Evolutionary conservation across 139 green algal genomes (phyloP).

Genomic region (Tetradesmus lagerheimii): DNA sequence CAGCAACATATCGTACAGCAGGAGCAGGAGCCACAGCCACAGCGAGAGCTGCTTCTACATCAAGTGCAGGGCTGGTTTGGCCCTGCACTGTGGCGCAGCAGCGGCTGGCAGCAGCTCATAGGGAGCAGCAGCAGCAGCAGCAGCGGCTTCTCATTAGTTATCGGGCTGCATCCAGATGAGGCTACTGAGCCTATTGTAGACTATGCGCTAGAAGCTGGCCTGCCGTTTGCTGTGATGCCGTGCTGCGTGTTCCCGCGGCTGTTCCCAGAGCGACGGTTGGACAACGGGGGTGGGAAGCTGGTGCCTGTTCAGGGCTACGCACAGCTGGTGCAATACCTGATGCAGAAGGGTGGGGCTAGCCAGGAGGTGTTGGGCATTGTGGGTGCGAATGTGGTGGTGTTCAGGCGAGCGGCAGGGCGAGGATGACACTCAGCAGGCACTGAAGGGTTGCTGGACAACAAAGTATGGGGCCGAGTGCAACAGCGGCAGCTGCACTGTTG

Average conservation of each 20-base stretch:
- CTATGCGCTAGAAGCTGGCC: slow-evolving; percentile 49
- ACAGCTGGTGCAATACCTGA: slow-evolving; percentile 58
- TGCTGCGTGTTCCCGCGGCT: slow-evolving; percentile 74
- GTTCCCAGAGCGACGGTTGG: slow-evolving; percentile 59
- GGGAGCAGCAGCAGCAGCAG: slow-evolving; percentile 18
- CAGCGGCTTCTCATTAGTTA: slow-evolving; percentile 48
- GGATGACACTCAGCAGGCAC: too few species aligned
- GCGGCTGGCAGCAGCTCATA: slow-evolving; percentile 14
- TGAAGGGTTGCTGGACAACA: too few species aligned
- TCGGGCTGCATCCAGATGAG: slow-evolving; percentile 74
- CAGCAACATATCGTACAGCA: neutral
- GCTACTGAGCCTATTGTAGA: slow-evolving; percentile 69
- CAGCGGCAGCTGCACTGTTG: too few species aligned
- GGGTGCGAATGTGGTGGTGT: slow-evolving; percentile 61
- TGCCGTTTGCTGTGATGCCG: slow-evolving; percentile 71
- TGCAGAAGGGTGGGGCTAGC: slow-evolving; percentile 12
- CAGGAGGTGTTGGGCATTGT: slow-evolving; percentile 49
- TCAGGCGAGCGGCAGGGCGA: neutral
- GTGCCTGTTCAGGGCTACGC: slow-evolving; percentile 55
- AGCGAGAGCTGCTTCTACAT: neutral
- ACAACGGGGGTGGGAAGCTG: neutral
- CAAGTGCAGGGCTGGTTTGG: slow-evolving; percentile 48
- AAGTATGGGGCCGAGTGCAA: too few species aligned
- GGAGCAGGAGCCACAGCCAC: neutral
- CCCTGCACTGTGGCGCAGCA: slow-evolving; percentile 40